Conservation (phyloP, 176 grass and related monocot species). For the Oryza officinalis region DNA sequence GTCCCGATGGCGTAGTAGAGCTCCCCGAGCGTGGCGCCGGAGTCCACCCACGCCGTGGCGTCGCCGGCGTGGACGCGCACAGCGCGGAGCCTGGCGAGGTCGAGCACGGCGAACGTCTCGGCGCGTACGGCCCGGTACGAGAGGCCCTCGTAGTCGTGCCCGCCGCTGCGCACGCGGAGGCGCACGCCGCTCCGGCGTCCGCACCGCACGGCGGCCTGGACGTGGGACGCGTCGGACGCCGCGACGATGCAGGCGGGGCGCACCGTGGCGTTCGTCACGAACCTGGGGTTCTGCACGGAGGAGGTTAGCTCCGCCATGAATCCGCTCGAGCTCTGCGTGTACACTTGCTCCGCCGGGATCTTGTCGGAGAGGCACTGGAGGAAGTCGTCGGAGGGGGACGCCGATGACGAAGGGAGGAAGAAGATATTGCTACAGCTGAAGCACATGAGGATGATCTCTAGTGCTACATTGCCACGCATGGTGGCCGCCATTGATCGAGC, state of each 20-base stretch:
- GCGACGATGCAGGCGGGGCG: constrained; percentile 48
- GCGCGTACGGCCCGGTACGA: constrained; percentile 50
- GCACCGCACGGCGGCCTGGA: constrained; percentile 47
- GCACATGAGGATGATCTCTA: not conserved
- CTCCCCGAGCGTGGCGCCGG: constrained; percentile 29
- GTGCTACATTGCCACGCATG: not conserved
- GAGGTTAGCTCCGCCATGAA: constrained; percentile 43
- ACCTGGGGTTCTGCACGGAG: constrained; percentile 54
- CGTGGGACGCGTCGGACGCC: constrained; percentile 36
- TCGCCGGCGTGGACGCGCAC: not conserved
- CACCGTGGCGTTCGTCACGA: constrained; percentile 34
- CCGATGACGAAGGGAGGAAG: not conserved
- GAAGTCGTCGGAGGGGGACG: constrained; percentile 32
- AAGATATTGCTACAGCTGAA: not conserved
- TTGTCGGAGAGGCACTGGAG: constrained; percentile 37
- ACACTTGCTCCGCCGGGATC: constrained; percentile 20
- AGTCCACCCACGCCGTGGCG: constrained; percentile 31
- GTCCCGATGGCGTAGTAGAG: constrained; percentile 40
- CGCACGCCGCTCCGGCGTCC: constrained; percentile 29
- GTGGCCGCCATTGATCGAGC: not conserved
- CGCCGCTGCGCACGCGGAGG: constrained; percentile 61
- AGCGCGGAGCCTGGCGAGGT: constrained; percentile 30
- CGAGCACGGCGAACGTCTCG: constrained; percentile 34
- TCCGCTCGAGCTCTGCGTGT: constrained; percentile 9
- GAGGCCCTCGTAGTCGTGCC: constrained; percentile 69